phyloP scores from a whole-genome alignment of 441 rosid species.

The Euphorbia celastroides region DNA sequence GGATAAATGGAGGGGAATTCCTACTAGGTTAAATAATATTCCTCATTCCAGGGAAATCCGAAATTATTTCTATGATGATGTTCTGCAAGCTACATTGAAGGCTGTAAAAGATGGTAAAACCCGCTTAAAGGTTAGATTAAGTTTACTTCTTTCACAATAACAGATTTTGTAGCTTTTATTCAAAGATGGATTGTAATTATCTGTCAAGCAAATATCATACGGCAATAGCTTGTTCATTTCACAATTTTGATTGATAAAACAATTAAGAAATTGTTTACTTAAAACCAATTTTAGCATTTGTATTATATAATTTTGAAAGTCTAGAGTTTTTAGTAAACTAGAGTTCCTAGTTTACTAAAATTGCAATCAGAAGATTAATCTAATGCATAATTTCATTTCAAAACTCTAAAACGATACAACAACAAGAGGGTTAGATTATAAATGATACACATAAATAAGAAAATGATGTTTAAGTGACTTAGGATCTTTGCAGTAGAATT shows the following conservation, averaged over 20 bases:
- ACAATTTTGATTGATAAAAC: neutral
- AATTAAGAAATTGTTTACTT: neutral
- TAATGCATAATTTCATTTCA: neutral
- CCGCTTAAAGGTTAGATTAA: conserved; percentile 58
- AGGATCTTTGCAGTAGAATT: neutral
- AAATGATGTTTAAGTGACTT: neutral
- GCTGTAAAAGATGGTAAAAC: conserved; percentile 69
- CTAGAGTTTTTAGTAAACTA: neutral
- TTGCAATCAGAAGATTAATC: neutral
- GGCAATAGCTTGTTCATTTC: neutral
- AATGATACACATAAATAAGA: neutral
- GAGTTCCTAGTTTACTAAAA: neutral
- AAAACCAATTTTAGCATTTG: neutral
- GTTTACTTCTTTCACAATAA: conserved; percentile 6
- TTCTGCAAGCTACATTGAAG: conserved; percentile 66
- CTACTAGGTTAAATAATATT: conserved; percentile 82
- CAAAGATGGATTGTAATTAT: neutral
- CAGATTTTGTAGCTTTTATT: neutral
- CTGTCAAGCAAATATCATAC: neutral
- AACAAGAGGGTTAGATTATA: neutral
- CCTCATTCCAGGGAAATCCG: conserved; percentile 96
- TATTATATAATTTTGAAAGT: neutral
- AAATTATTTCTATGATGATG: conserved; percentile 83
- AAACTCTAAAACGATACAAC: neutral
- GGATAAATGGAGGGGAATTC: conserved; percentile 94